Evolutionary conservation across 2,329 filamentous ascomycete species (phyloP), one percentile per base, ranked within the genome.

Genomic region (Fonsecaea erecta): DNA sequence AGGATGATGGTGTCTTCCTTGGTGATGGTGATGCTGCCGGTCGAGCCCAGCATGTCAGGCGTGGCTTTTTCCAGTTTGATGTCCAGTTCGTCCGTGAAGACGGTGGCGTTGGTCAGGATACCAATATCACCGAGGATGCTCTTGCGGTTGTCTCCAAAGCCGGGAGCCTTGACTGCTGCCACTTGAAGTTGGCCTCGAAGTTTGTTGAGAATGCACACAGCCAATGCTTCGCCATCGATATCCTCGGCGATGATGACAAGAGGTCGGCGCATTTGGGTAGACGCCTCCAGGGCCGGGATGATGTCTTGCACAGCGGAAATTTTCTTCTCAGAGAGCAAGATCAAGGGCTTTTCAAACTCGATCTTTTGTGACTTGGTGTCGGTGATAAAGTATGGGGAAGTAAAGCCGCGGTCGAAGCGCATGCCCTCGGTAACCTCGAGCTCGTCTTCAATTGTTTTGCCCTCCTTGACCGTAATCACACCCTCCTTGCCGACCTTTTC

Each of bases 401-500:
- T 94, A 81, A 90, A 99, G 70, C 95, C 95, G 77, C 95, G 94
- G 87, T 99, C 95, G 84, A 99, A 99, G 81, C 95, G 93, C 95
- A 99, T 99, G 79, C 95, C 95, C 89, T 99, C 95, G 66, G 95
- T 99, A 68, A 99, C 89, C 84, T 99, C 95, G 63, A 99, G 90
- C 88, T 99, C 95, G 74, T 99, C 95, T 75, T 91, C 88, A 77
- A 96, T 90, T 67, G 95, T 98, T 90, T 98, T 99, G 79, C 95
- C 95, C 86, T 99, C 95, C 90, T 99, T 99, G 77, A 98, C 94
- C 65, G 95, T 99, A 80, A 99, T 99, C 77, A 99, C 95, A 85
- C 95, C 95, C 85, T 99, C 95, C 88, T 99, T 99, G 82, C 95
- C 95, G 70, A 99, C 95, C 87, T 96, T 97, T 87, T 99, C 95